phyloP scores from a whole-genome alignment of 2,329 filamentous ascomycete genomes.

The Talaromyces albobiverticillius region DNA sequence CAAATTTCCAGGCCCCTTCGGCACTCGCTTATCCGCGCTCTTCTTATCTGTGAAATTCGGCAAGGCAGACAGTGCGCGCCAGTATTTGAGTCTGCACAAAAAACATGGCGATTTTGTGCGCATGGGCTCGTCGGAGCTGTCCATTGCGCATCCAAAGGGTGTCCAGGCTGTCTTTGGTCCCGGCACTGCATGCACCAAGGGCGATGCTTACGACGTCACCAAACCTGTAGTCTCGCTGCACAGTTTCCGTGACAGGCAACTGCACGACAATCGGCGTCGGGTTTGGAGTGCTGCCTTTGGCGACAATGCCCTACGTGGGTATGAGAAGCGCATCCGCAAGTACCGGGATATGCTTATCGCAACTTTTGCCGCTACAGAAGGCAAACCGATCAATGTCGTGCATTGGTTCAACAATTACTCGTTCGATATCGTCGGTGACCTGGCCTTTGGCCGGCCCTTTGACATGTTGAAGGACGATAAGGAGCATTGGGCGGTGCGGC shows the following conservation, averaged over 20 bases:
- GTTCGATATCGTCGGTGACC: slow-evolving; percentile 46
- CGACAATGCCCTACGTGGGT: slow-evolving; percentile 39
- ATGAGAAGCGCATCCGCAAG: slow-evolving; percentile 35
- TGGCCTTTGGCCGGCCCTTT: slow-evolving; percentile 42
- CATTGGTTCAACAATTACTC: slow-evolving; percentile 42
- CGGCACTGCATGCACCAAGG: slow-evolving; percentile 39
- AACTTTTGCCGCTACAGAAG: slow-evolving; percentile 27
- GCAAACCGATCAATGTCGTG: slow-evolving; percentile 32
- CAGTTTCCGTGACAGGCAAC: slow-evolving; percentile 31
- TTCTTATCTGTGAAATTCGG: slow-evolving; percentile 24
- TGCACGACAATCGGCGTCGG: slow-evolving; percentile 39
- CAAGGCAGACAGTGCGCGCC: slow-evolving; percentile 24
- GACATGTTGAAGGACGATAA: slow-evolving; percentile 14
- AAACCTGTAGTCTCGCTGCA: slow-evolving; percentile 37
- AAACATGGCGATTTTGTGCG: slow-evolving; percentile 36
- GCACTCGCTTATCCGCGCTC: slow-evolving; percentile 30
- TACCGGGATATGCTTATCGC: slow-evolving; percentile 36
- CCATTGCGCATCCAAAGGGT: slow-evolving; percentile 34
- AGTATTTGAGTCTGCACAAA: slow-evolving; percentile 30
- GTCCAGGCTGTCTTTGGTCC: slow-evolving; percentile 37
- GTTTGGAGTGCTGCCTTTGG: slow-evolving; percentile 44
- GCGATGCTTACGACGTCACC: slow-evolving; percentile 39
- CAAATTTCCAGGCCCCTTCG: slow-evolving; percentile 26
- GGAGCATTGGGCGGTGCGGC: slow-evolving; percentile 28
- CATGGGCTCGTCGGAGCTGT: slow-evolving; percentile 34